These are phyloP conservation scores for Neocucurbitaria cava DNA, from an alignment of 2,329 filamentous ascomycete species.

Conservation along the genomic window DNA sequence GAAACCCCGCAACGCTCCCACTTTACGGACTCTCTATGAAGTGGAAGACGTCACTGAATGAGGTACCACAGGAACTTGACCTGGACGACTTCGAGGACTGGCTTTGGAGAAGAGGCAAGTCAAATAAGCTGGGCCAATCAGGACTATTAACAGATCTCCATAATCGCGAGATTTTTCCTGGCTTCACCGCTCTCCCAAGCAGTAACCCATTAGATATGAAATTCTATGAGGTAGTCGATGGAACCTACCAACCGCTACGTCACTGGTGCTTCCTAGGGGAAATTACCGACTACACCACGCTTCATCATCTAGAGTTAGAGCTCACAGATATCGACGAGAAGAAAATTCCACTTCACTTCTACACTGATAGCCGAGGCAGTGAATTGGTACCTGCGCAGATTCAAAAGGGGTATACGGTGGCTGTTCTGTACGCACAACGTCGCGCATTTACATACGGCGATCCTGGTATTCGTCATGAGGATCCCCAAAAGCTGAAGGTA, in stretches of 20 bases:
- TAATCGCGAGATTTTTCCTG: slow-evolving; percentile 22
- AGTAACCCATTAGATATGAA: slow-evolving; percentile 3
- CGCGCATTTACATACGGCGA: slow-evolving; percentile 16
- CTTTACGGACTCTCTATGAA: slow-evolving; percentile 27
- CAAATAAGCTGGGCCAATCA: slow-evolving; percentile 13
- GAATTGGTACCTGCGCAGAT: slow-evolving; percentile 26
- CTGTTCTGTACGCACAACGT: slow-evolving; percentile 14
- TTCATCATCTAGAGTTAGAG: slow-evolving; percentile 30
- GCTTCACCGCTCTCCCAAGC: slow-evolving; percentile 25
- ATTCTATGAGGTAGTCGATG: background rate
- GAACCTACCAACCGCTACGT: slow-evolving; percentile 16
- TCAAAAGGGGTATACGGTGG: slow-evolving; percentile 29
- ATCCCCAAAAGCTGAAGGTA: slow-evolving; percentile 28
- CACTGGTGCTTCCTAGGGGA: slow-evolving; percentile 32
- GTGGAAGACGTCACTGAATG: slow-evolving; percentile 27
- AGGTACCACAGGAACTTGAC: slow-evolving; percentile 19
- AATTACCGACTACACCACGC: slow-evolving; percentile 24
- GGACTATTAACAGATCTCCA: slow-evolving; percentile 23
- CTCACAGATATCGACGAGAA: slow-evolving; percentile 31
- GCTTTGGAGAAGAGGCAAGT: slow-evolving; percentile 32
- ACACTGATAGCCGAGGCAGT: slow-evolving; percentile 31
- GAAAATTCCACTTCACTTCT: slow-evolving; percentile 34
- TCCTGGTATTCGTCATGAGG: slow-evolving; percentile 21
- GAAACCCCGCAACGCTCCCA: slow-evolving; percentile 14
- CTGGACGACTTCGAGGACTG: slow-evolving; percentile 30